phyloP scores from a whole-genome alignment of 495 filamentous ascomycete genomes.

The Rostrohypoxylon terebratum region DNA sequence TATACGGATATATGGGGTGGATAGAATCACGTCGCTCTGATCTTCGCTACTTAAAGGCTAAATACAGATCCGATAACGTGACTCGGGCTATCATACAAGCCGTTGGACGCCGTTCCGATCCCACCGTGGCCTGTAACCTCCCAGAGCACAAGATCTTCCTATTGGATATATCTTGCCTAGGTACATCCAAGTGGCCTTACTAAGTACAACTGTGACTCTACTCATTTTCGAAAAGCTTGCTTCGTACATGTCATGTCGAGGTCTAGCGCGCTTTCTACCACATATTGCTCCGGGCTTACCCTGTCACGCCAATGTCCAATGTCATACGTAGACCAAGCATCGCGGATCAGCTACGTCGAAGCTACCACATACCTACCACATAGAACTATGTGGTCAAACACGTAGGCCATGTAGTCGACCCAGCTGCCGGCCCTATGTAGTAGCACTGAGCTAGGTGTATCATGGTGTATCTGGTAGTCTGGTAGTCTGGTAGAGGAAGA shows the following conservation, averaged over 20 bases:
- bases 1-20: constrained; percentile 8
- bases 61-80: constrained; percentile 36
- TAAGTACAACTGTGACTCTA: constrained; percentile 17
- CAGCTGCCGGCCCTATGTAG: too few species aligned
- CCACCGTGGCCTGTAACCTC: constrained; percentile 12
- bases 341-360: neutral
- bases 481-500: constrained; percentile 2
- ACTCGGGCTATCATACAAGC: constrained; percentile 42
- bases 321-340: constrained; percentile 6
- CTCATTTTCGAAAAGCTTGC: constrained; percentile 15
- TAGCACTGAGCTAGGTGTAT: neutral
- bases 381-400: neutral
- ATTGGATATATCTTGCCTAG: constrained; percentile 22
- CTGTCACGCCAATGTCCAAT: constrained; percentile 6
- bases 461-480: too few species aligned
- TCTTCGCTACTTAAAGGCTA: constrained; percentile 25
- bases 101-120: constrained; percentile 9
- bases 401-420: neutral
- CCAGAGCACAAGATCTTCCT: neutral
- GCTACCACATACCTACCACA: too few species aligned
- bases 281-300: constrained; percentile 22
- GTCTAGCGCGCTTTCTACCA: constrained; percentile 9
- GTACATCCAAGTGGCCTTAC: constrained; percentile 28
- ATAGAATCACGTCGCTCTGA: constrained; percentile 9
- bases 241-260: constrained; percentile 20